Percentiles rank a stretch among this genome's conserved stretches.
Conservation (phyloP, 2,329 filamentous ascomycete species). For the Ascocoryne sarcoides region DNA sequence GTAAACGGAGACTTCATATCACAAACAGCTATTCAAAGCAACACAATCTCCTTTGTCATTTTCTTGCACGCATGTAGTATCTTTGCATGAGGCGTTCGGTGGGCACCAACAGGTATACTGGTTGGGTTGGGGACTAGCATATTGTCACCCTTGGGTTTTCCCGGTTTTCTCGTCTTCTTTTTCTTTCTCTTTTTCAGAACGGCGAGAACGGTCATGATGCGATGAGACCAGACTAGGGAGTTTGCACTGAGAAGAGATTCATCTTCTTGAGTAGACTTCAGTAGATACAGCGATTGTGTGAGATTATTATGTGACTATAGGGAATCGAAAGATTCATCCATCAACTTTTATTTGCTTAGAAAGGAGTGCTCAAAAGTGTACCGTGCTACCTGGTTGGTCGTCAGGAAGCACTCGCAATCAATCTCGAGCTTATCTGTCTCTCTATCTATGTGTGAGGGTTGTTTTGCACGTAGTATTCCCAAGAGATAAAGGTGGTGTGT, state of each 20-base stretch:
- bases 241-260: slow-evolving; percentile 7
- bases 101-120: slow-evolving; percentile 13
- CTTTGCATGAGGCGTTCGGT: slow-evolving; percentile 13
- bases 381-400: too few species aligned
- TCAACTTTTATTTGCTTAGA: background rate
- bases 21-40: background rate
- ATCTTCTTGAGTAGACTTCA: slow-evolving; percentile 15
- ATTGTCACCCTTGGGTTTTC: slow-evolving; percentile 3
- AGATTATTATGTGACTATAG: slow-evolving; percentile 16
- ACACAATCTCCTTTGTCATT: slow-evolving; percentile 18
- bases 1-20: too few species aligned
- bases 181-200: slow-evolving; percentile 3
- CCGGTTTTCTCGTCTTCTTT: slow-evolving; percentile 8
- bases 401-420: too few species aligned
- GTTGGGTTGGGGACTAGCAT: slow-evolving; percentile 17
- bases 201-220: slow-evolving; percentile 12
- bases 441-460: too few species aligned
- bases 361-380: too few species aligned
- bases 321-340: slow-evolving; percentile 11
- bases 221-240: slow-evolving; percentile 11
- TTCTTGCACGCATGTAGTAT: slow-evolving; percentile 16
- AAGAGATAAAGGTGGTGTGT: too few species aligned
- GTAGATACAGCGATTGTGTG: slow-evolving; percentile 8
- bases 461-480: too few species aligned
- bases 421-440: too few species aligned